Base-by-base conservation (phyloP, 2,329 filamentous ascomycete species). In the Hypoxylon sp. region DNA sequence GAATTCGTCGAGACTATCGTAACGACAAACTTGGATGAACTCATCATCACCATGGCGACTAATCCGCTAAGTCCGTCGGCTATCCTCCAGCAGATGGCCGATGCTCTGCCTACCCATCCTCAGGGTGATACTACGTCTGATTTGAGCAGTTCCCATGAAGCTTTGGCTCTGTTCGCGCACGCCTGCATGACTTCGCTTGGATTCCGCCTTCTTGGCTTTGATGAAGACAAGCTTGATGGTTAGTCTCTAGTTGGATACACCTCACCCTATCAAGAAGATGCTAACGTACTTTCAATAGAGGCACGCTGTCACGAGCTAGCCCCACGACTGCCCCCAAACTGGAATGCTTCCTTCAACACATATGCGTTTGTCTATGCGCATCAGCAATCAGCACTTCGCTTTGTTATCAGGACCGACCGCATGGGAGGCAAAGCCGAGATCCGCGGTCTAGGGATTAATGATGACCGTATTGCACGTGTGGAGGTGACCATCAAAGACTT, bases 321-420 rank as follows among this genome's bases (percentile, higher is more conserved):
- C 8, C 88, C 87, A 7, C 85, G 89, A 32, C 85, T 98, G 2
- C 93, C 93, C 0, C 65, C 86, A 15, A 87, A 89, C 81, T 98
- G 96, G 96, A 97, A 97, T 79, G 83, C 89, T 11, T 87, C 88
- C 19, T 86, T 87, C 64, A 88, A 88, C 68, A 89, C 90, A 13
- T 91, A 93, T 77, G 88, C 91, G 62, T 98, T 98, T 80, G 89
- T 94, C 70, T 98, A 98, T 82, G 89, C 89, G 2, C 94, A 98
- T 79, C 85, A 88, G 24, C 93, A 97, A 78, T 97, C 93, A 0
- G 90, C 93, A 15, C 93, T 94, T 87, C 88, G 91, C 65, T 97
- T 92, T 77, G 85, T 97, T 29, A 79, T 98, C 72, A 95, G 94
- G 77, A 82, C 97, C 69, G 93, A 91, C 78, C 88, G 93, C 58